A percentile compares a stretch with the other conserved stretches of the same genome.
These are phyloP conservation scores for Solanum chmielewskii DNA, from an alignment of 257 asterid species.

Conservation along the genomic window DNA sequence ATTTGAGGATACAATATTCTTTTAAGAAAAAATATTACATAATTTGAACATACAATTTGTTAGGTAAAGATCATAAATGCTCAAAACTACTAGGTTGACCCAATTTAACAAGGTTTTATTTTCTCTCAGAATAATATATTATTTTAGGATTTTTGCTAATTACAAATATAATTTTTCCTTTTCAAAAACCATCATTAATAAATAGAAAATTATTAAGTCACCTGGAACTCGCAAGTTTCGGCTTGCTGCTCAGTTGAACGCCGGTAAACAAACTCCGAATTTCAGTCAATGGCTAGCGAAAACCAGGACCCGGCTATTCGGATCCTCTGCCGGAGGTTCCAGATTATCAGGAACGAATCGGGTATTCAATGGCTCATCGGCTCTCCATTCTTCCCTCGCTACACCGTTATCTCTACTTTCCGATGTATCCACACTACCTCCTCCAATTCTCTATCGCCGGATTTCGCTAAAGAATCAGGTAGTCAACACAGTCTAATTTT, in stretches of 20 bases:
- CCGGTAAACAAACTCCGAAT: background rate
- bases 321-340: slow-evolving; percentile 45
- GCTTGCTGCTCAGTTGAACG: background rate
- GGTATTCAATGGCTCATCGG: slow-evolving; percentile 80
- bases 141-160: background rate
- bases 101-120: too few relatives aligned
- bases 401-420: slow-evolving; percentile 57
- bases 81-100: background rate
- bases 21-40: too few relatives aligned
- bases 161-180: background rate
- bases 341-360: slow-evolving; percentile 26
- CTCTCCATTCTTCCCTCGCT: slow-evolving; percentile 44
- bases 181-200: too few relatives aligned
- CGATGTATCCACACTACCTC: slow-evolving; percentile 55
- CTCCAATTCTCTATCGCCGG: slow-evolving; percentile 41
- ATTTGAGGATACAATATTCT: too few relatives aligned
- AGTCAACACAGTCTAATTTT: background rate
- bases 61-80: background rate
- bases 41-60: too few relatives aligned
- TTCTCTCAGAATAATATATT: background rate
- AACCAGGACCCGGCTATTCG: slow-evolving; percentile 13
- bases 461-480: slow-evolving; percentile 65
- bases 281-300: background rate
- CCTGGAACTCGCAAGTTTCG: background rate
- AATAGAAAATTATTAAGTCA: background rate